Evolutionary conservation across 371 early-diverging fungal species (phyloP), one percentile per base, ranked within the genome.

Genomic region (Mortierella sp.): DNA sequence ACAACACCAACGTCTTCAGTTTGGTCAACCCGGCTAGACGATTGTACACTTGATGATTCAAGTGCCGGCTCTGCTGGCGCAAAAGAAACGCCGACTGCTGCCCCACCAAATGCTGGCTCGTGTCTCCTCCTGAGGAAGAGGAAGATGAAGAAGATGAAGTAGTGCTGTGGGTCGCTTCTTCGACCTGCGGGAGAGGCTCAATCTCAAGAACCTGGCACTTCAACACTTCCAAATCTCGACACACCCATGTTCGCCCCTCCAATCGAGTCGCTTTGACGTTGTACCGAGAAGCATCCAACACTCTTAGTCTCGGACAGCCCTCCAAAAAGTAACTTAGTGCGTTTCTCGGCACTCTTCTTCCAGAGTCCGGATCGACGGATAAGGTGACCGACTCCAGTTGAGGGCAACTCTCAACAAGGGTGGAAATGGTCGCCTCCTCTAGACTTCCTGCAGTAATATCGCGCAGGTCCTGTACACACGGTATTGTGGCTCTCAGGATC

Each of bases 1-100:
- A 63, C 63, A 63, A 63, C 19, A 63, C 60, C 14, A 60, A 60
- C 60, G 60, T 60, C 31, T 13, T 60, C 60, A 60, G 11, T n/a
- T 19, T 60, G 13, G 31, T 60, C 60, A 60, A 34, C 4, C 34
- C 19, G 63, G 34, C 63, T 8, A 63, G 63, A 63, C 28, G 63
- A 9, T 34, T 34, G 63, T 63, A 63, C 63, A 34, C 63, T 63
- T 63, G 63, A 63, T 34, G 21, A 0, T 63, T 14, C 63, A 31
- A 63, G 19, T 63, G 16, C 34, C 34, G 34, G 2, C 38, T 63
- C 8, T 63, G 63, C 63, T 63, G 63, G 19, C 31, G 28, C 19
- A 63, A 7, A 8, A 34, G 63, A 63, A 31, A 31, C 19, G 63
- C 63, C 2, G 63, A 63, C 63, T 63, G 63, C 8, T 63, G 63